Evolutionary conservation across 176 grass and related monocot genomes (phyloP).

Genomic region (Panicum miliaceum): DNA sequence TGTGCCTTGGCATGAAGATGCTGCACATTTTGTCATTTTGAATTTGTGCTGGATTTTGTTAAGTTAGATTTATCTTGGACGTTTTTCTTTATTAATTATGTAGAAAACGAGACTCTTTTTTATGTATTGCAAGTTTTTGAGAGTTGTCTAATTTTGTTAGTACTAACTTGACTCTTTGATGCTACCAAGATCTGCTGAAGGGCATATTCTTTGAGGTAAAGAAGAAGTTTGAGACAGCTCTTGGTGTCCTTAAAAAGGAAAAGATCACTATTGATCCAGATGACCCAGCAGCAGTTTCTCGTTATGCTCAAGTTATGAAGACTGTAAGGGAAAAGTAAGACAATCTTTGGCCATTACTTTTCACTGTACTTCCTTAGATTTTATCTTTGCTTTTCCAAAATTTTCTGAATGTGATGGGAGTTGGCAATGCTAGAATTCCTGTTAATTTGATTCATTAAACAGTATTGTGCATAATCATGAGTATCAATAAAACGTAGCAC

Average conservation of each 20-base stretch:
- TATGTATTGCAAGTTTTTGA: not conserved
- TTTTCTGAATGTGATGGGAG: not conserved
- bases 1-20: not conserved
- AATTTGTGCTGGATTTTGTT: not conserved
- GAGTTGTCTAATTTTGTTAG: slow-evolving; percentile 7
- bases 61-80: not conserved
- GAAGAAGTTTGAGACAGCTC: slow-evolving; percentile 79
- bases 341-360: not conserved
- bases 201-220: slow-evolving; percentile 95
- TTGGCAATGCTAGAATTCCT: not conserved
- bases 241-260: slow-evolving; percentile 89
- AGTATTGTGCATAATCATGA: not conserved
- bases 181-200: slow-evolving; percentile 74
- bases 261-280: slow-evolving; percentile 97
- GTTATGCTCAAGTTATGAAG: slow-evolving; percentile 81
- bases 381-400: not conserved
- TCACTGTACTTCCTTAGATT: not conserved
- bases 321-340: slow-evolving; percentile 92
- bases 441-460: not conserved
- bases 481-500: not conserved
- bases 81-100: not conserved
- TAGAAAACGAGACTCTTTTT: not conserved
- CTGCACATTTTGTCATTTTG: not conserved
- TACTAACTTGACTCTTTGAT: slow-evolving; percentile 30
- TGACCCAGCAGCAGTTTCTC: slow-evolving; percentile 71